Evolutionary conservation across 768 basidiomycete genomes (phyloP), one percentile per base, ranked within the genome.

Genomic region (Mycena rosella): DNA sequence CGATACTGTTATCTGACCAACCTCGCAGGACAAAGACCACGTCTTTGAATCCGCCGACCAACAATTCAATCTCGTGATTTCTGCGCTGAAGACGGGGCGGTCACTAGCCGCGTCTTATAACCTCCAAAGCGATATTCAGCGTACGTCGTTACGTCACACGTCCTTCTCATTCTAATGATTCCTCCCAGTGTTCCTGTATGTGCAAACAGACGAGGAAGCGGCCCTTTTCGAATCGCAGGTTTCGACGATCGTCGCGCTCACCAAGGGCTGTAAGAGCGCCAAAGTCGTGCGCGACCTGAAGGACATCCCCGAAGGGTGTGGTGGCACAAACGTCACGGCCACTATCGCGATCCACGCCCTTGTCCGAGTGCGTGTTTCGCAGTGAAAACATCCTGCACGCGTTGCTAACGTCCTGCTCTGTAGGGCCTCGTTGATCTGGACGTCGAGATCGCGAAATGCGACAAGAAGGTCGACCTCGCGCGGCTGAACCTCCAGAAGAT

Each of bases 351-450:
- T 95, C 0, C 89, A 96, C 77, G 86, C 96, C 3, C 91, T 96
- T 65, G 96, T 99, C 40, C 86, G 91, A 80, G 96, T 96, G 75
- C 58, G 89, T 77, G 45, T 14, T 55, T 10, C n/a, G n/a, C n/a
- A n/a, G n/a, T 48, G 24, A 32, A 4, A 1, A 49, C 13, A 8
- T 40, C 47, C n/a, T 13, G 63, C 13, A 51, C 34, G 3, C 34
- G 11, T 2, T 22, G 27, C 30, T 26, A 17, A 48, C 32, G n/a
- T 51, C 60, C 42, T 51, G 30, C 20, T 51, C 14, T 55, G 18
- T 72, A 98, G 96, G 96, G 96, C 27, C 89, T 96, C 45, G 91
- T 99, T 20, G 92, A 99, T 79, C 81, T 97, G 8, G 91, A 95
- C 51, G 88, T 87, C 2, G 97, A 99, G 79, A 92, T 98, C 49